These are phyloP conservation scores for Perilla frutescens DNA, from an alignment of 257 asterid species.

Conservation along the genomic window DNA sequence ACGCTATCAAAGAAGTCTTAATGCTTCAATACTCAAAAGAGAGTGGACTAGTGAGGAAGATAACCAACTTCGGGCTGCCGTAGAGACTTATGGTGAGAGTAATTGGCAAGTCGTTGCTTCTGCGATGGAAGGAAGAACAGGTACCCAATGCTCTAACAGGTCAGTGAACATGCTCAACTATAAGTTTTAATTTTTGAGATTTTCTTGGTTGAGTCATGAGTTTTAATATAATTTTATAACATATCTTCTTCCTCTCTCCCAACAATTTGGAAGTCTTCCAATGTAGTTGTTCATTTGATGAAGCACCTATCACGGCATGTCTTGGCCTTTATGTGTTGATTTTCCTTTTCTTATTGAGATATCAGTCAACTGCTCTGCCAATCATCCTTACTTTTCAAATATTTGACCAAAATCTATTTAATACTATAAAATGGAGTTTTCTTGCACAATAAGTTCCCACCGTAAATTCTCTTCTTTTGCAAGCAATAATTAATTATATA, in stretches of 20 bases:
- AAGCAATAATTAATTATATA: too few relatives aligned
- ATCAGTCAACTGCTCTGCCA: not conserved
- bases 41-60: constrained; percentile 95
- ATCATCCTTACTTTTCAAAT: constrained; percentile 6
- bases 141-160: constrained; percentile 98
- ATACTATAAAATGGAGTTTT: too few relatives aligned
- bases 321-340: constrained; percentile 8
- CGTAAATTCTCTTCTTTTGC: too few relatives aligned
- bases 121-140: constrained; percentile 78
- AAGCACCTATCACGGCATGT: not conserved
- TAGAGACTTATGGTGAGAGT: constrained; percentile 84
- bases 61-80: constrained; percentile 76
- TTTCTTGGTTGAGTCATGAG: constrained; percentile 10
- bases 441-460: too few relatives aligned
- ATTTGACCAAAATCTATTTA: too few relatives aligned
- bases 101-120: constrained; percentile 92
- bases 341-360: constrained; percentile 5
- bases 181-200: constrained; percentile 18
- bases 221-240: not conserved
- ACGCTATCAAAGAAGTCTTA: constrained; percentile 95
- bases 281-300: not conserved
- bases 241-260: not conserved
- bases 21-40: constrained; percentile 88
- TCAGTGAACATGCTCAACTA: constrained; percentile 49
- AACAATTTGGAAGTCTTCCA: not conserved